Conservation (phyloP, 305 asterid species). For the Solanum hybrid region DNA sequence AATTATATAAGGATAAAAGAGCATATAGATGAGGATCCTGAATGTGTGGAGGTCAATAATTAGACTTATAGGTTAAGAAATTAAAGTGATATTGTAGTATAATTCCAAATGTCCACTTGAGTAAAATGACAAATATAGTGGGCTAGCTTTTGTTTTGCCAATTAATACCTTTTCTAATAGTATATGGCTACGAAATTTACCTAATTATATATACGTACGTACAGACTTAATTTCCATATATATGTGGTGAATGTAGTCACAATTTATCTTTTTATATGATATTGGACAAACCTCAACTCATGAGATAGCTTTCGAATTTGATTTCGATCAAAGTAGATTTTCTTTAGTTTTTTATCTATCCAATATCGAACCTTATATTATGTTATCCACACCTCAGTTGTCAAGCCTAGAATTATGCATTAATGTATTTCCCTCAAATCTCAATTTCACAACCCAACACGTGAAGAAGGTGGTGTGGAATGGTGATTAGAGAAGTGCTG, state of each 20-base stretch:
- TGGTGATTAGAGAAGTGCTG: not conserved
- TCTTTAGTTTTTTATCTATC: not conserved
- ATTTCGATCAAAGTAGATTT: not conserved
- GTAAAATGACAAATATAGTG: slow-evolving; percentile 4
- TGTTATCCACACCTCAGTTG: not conserved
- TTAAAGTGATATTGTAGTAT: slow-evolving; percentile 15
- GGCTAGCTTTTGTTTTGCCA: slow-evolving; percentile 1
- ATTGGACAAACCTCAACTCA: not conserved
- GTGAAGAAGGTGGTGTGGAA: not conserved
- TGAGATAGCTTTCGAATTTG: not conserved
- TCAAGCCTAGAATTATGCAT: not conserved
- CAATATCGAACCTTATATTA: not conserved
- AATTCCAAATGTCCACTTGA: slow-evolving; percentile 15
- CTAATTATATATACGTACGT: not conserved
- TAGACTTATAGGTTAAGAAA: slow-evolving; percentile 6
- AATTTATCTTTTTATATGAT: not conserved
- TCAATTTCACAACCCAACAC: not conserved
- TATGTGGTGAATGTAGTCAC: not conserved
- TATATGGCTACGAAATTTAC: not conserved
- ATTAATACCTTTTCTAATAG: not conserved
- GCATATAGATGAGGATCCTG: slow-evolving; percentile 29
- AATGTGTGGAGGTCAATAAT: slow-evolving; percentile 33
- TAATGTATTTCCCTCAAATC: not conserved
- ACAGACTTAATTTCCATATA: not conserved
- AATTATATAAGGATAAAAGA: slow-evolving; percentile 7